These are phyloP conservation scores for Trichoderma gamsii DNA, from an alignment of 495 filamentous ascomycete species.

Conservation along the genomic window DNA sequence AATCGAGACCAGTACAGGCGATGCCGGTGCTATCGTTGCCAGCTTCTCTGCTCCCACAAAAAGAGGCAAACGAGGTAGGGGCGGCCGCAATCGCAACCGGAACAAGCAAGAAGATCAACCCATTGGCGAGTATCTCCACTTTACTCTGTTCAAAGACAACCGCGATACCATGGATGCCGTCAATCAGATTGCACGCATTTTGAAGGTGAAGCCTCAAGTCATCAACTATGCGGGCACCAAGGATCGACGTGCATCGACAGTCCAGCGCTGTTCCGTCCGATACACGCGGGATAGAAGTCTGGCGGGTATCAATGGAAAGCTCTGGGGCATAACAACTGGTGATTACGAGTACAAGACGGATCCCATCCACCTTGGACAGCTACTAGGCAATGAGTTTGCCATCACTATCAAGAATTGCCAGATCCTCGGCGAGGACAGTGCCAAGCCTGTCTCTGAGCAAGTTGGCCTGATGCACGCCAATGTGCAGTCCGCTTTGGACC, in stretches of 20 bases:
- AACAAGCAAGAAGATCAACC: conserved; percentile 27
- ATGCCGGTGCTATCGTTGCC: conserved; percentile 23
- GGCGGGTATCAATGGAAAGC: conserved; percentile 51
- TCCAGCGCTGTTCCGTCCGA: conserved; percentile 72
- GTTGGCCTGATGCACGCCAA: conserved; percentile 34
- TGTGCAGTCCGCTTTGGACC: conserved; percentile 36
- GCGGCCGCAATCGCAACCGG: conserved; percentile 25
- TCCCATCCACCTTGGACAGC: conserved; percentile 72
- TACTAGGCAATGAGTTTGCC: conserved; percentile 82
- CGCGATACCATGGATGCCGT: conserved; percentile 95
- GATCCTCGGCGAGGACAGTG: conserved; percentile 47
- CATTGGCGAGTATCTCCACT: conserved; percentile 79
- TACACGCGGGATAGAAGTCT: conserved; percentile 59
- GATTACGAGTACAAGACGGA: conserved; percentile 68
- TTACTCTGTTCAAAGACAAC: conserved; percentile 95
- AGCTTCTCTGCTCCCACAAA: conserved; percentile 8
- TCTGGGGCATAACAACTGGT: conserved; percentile 62
- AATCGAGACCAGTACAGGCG: conserved; percentile 27
- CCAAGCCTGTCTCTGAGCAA: conserved; percentile 30
- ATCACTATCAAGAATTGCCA: conserved; percentile 82
- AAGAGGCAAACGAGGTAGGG: conserved; percentile 30
- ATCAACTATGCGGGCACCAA: conserved; percentile 93
- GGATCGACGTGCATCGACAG: conserved; percentile 81
- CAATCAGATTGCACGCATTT: conserved; percentile 58
- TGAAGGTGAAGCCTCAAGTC: conserved; percentile 59